Percentiles rank a stretch among this genome's conserved stretches.
Conservation (phyloP, 2,329 filamentous ascomycete genomes). For the Plenodomus lindquistii region DNA sequence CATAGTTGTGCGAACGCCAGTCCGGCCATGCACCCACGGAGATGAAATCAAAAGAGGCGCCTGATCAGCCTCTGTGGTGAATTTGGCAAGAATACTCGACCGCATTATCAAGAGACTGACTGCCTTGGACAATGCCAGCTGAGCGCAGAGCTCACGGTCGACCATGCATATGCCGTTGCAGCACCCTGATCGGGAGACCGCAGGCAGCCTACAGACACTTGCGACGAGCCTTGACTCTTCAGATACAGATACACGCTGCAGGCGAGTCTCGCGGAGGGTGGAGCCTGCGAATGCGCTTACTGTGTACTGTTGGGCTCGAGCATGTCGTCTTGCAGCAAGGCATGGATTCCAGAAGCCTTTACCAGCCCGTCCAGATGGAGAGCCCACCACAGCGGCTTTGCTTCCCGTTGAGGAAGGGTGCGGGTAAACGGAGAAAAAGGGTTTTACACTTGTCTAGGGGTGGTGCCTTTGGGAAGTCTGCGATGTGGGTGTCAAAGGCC, state of each 20-base stretch:
- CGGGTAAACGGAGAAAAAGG: constrained; percentile 24
- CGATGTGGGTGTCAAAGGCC: constrained; percentile 36
- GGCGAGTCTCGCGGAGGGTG: constrained; percentile 14
- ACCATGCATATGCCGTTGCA: constrained; percentile 25
- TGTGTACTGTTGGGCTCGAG: constrained; percentile 30
- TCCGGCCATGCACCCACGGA: constrained; percentile 36
- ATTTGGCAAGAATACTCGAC: constrained; percentile 33
- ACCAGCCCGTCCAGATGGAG: constrained; percentile 31
- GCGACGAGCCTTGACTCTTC: constrained; percentile 1
- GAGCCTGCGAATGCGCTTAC: constrained; percentile 22
- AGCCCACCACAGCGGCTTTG: constrained; percentile 37
- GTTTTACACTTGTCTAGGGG: constrained; percentile 25
- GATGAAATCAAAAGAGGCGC: constrained; percentile 37
- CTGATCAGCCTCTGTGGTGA: constrained; percentile 29
- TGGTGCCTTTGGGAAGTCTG: constrained; percentile 26
- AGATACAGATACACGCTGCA: constrained; percentile 18
- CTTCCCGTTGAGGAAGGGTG: constrained; percentile 32
- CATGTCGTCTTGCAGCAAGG: constrained; percentile 29
- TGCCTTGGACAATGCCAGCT: constrained; percentile 31
- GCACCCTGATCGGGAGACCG: constrained; percentile 20
- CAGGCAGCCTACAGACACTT: constrained; percentile 11
- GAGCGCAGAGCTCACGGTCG: constrained; percentile 31
- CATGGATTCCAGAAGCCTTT: constrained; percentile 42
- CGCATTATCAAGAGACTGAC: constrained; percentile 14
- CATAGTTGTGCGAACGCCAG: constrained; percentile 16